phyloP scores from a whole-genome alignment of 2,329 filamentous ascomycete genomes.

The Hawksworthiomyces lignivorus region DNA sequence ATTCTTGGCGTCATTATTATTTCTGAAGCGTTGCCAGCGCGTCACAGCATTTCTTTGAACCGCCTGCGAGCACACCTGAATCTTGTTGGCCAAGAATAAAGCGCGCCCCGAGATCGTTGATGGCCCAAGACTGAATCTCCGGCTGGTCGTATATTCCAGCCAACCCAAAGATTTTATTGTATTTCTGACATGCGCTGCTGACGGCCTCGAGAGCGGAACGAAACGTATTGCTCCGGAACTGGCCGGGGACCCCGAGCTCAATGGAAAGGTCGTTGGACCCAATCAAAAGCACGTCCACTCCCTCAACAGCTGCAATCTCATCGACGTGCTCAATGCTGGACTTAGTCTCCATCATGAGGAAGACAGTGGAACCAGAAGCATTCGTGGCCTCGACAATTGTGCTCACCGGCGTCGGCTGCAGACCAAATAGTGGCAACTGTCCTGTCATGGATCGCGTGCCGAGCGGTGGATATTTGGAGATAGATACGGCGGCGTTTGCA shows the following conservation, averaged over 20 bases:
- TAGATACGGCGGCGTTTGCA: slow-evolving; percentile 19
- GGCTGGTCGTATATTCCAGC: slow-evolving; percentile 18
- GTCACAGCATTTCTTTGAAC: no score
- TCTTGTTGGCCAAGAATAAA: slow-evolving; percentile 16
- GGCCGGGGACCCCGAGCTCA: slow-evolving; percentile 18
- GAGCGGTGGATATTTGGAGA: slow-evolving; percentile 19
- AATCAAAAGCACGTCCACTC: slow-evolving; percentile 24
- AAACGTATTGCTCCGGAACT: slow-evolving; percentile 16
- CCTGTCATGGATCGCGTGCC: slow-evolving; percentile 20
- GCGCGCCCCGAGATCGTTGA: slow-evolving; percentile 12
- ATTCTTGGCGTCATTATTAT: no score
- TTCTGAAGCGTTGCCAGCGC: no score
- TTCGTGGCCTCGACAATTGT: slow-evolving; percentile 18
- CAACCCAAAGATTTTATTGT: slow-evolving; percentile 18
- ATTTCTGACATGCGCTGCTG: slow-evolving; percentile 13
- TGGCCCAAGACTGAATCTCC: slow-evolving; percentile 5
- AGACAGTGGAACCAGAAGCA: slow-evolving; percentile 16
- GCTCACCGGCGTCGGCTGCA: slow-evolving; percentile 17
- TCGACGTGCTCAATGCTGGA: slow-evolving; percentile 20
- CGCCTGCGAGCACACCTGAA: no score
- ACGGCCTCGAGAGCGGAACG: slow-evolving; percentile 14
- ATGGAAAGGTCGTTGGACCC: slow-evolving; percentile 24
- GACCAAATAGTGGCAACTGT: slow-evolving; percentile 17
- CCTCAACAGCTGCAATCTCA: slow-evolving; percentile 23
- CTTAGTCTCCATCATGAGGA: slow-evolving; percentile 22